Percentiles rank a stretch among this genome's conserved stretches.
These are phyloP conservation scores for Beauveria pseudobassiana DNA, from an alignment of 2,329 filamentous ascomycete species.

Conservation along the genomic window DNA sequence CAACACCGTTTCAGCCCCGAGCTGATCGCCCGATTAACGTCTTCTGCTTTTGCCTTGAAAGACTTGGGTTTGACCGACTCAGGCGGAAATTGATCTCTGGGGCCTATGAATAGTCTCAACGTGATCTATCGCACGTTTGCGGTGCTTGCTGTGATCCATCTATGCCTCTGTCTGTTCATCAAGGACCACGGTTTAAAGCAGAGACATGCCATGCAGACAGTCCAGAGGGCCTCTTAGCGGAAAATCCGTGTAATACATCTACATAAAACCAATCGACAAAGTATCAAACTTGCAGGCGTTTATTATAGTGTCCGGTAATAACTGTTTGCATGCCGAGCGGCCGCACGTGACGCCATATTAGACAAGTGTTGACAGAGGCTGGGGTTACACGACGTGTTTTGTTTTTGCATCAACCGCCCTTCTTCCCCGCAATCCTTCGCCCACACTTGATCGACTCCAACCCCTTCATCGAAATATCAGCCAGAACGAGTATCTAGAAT, in stretches of 20 bases:
- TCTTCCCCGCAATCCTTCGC: background rate
- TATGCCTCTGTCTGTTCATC: background rate
- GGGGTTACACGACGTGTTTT: background rate
- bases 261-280: background rate
- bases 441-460: too few species aligned
- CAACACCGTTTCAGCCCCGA: background rate
- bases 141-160: background rate
- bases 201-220: background rate
- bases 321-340: background rate
- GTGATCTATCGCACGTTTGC: background rate
- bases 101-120: background rate
- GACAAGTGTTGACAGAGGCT: background rate
- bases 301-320: background rate
- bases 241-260: background rate
- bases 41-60: conserved; percentile 1
- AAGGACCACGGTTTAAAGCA: background rate
- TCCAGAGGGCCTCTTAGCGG: background rate
- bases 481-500: too few species aligned
- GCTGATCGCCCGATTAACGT: background rate
- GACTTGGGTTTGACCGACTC: background rate
- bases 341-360: background rate
- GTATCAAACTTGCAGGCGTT: background rate
- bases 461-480: too few species aligned
- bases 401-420: background rate
- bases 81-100: background rate